Base-by-base conservation (phyloP, 768 basidiomycete species). In the Tubosaeta sp. region DNA sequence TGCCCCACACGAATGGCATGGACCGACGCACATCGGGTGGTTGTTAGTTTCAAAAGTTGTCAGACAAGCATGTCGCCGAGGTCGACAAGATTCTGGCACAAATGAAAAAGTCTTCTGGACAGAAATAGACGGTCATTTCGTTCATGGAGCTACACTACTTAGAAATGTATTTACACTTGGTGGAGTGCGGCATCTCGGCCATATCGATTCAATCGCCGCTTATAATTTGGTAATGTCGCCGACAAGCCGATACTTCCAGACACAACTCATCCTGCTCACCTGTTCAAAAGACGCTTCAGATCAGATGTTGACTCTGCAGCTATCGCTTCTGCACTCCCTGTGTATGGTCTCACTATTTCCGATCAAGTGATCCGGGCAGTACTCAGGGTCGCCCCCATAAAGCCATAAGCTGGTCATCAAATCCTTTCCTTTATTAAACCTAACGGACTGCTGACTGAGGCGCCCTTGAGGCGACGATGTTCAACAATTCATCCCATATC, bases 1-100 rank as follows among this genome's bases (percentile, higher is more conserved):
- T 30, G 6, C n/a, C 18, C 19, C 9, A 21, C 3, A 16, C 14
- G 2, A n/a, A 22, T 39, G 12, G 14, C 7, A 2, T 5, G 21
- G 9, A 21, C 21, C 13, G 38, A 39, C 19, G 4, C 4, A 39
- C 16, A 22, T 39, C 21, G 12, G 13, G 22, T 24, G 3, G 25
- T 4, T 13, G 35, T 40, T 50, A 92, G 90, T 88, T 91, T 64
- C 87, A 90, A 63, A 86, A 83, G 57, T 70, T 92, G 12, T 73
- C 75, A 0, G 84, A 90, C 55, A 77, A 71, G 52, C 76, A 81
- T 49, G 66, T 88, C 16, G 72, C 62, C 2, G 86, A 90, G 38
- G 71, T 89, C 13, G 89, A 91, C 63, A 81, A 79, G 48, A 75
- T 83, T 49, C 67, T 91, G 25, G 74, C 73, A 1, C 76, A 77